Evolutionary conservation across 106 monocot species (phyloP).

Genomic region (Acorus calamus): DNA sequence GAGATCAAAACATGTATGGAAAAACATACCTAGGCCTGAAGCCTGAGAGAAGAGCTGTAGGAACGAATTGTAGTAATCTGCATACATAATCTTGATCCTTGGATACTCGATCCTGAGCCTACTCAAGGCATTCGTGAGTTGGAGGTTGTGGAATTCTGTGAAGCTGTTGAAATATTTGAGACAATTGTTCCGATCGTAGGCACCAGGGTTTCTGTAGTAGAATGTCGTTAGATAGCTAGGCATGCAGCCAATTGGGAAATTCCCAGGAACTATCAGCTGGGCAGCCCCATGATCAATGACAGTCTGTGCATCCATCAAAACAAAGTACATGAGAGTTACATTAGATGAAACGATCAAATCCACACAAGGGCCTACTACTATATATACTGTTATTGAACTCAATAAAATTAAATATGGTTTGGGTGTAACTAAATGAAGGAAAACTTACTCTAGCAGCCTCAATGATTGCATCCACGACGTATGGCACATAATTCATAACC

Average conservation of each 20-base stretch:
- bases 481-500: too few relatives aligned
- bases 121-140: slow-evolving; percentile 15
- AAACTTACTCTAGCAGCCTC: too few relatives aligned
- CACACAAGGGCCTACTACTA: too few relatives aligned
- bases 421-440: too few relatives aligned
- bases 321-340: too few relatives aligned
- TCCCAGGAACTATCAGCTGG: slow-evolving; percentile 24
- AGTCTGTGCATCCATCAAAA: too few relatives aligned
- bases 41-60: slow-evolving; percentile 24
- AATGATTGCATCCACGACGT: too few relatives aligned
- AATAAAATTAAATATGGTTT: too few relatives aligned
- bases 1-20: too few relatives aligned
- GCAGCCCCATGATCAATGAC: slow-evolving; percentile 19
- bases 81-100: slow-evolving; percentile 19
- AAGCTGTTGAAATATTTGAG: slow-evolving; percentile 21
- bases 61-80: slow-evolving; percentile 34
- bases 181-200: slow-evolving; percentile 12
- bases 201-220: not conserved
- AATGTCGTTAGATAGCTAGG: slow-evolving; percentile 23
- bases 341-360: too few relatives aligned
- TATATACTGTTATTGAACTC: too few relatives aligned
- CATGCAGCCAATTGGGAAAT: slow-evolving; percentile 32
- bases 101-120: slow-evolving; percentile 15
- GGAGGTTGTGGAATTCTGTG: slow-evolving; percentile 25
- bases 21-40: slow-evolving; percentile 8